Conservation (phyloP, 805 yeast genomes). For the Saccharomycopsis lassenensis region DNA sequence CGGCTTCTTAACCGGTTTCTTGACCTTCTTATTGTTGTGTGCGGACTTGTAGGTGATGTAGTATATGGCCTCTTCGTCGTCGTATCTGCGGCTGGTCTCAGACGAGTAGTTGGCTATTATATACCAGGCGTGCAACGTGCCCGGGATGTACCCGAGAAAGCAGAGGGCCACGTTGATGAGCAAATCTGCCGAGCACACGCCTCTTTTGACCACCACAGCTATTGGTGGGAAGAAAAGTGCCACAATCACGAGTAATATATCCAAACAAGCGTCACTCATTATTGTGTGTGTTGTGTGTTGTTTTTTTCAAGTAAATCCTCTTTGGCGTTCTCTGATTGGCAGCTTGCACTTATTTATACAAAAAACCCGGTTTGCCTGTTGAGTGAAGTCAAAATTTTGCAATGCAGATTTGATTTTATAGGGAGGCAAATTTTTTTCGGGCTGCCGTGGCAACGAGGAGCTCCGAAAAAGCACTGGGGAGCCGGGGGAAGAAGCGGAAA, state of each 20-base stretch:
- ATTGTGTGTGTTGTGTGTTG: no score
- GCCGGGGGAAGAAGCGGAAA: not conserved
- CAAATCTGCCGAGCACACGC: constrained; percentile 59
- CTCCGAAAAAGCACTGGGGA: no score
- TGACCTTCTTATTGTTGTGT: not conserved
- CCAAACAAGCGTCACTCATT: constrained; percentile 32
- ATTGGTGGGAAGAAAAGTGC: constrained; percentile 71
- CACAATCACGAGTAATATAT: constrained; percentile 55
- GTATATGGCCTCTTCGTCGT: constrained; percentile 21
- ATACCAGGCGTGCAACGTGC: constrained; percentile 67
- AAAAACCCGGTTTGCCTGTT: no score
- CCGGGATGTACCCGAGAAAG: constrained; percentile 65
- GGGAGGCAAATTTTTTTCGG: no score
- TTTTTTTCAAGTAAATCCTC: no score
- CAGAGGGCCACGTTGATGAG: constrained; percentile 63
- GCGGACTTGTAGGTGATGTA: constrained; percentile 7
- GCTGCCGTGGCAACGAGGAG: no score
- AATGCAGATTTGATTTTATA: no score
- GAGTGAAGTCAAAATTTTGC: no score
- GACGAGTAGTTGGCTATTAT: constrained; percentile 69
- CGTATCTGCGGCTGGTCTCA: constrained; percentile 21
- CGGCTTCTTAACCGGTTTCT: not conserved
- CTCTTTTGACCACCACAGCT: constrained; percentile 66
- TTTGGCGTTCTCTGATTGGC: no score
- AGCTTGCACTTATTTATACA: no score